These are phyloP conservation scores for Heteromeles arbutifolia DNA, from an alignment of 306 rosid species.

Conservation along the genomic window DNA sequence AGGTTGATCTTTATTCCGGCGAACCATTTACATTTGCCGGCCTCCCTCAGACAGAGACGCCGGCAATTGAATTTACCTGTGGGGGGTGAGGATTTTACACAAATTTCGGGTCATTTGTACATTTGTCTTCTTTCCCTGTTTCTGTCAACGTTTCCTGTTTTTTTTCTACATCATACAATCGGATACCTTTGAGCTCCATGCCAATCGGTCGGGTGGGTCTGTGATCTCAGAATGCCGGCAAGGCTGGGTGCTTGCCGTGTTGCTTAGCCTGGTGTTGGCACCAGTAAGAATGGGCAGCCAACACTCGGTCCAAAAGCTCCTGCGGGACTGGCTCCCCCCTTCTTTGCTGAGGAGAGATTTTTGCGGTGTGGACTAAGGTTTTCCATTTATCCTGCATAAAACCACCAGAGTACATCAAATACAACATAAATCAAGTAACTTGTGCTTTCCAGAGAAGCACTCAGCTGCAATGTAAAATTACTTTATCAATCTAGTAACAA, in stretches of 20 bases:
- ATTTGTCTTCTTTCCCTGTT: slow-evolving; percentile 35
- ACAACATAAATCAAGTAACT: background rate
- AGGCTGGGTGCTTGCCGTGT: slow-evolving; percentile 44
- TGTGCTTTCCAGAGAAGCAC: background rate
- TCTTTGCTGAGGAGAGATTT: slow-evolving; percentile 83
- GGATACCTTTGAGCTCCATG: slow-evolving; percentile 30
- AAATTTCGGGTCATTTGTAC: slow-evolving; percentile 59
- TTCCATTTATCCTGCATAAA: slow-evolving; percentile 85
- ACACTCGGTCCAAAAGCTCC: slow-evolving; percentile 74
- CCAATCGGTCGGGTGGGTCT: slow-evolving; percentile 35
- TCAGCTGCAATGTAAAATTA: background rate
- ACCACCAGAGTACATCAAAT: slow-evolving; percentile 1
- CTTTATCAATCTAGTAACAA: background rate
- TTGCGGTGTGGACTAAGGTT: slow-evolving; percentile 90
- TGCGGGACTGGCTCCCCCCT: slow-evolving; percentile 95
- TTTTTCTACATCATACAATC: slow-evolving; percentile 40
- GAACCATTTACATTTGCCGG: slow-evolving; percentile 73
- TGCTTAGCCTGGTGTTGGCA: slow-evolving; percentile 68
- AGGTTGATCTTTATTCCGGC: slow-evolving; percentile 49
- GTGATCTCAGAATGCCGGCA: slow-evolving; percentile 31
- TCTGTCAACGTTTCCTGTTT: slow-evolving; percentile 33
- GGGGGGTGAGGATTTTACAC: slow-evolving; percentile 58
- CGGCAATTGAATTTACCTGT: slow-evolving; percentile 41
- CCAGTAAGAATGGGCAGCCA: slow-evolving; percentile 86
- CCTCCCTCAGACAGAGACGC: slow-evolving; percentile 27